Evolutionary conservation across 1,284 basidiomycete genomes (phyloP).

Genomic region (Gymnopus androsaceus): DNA sequence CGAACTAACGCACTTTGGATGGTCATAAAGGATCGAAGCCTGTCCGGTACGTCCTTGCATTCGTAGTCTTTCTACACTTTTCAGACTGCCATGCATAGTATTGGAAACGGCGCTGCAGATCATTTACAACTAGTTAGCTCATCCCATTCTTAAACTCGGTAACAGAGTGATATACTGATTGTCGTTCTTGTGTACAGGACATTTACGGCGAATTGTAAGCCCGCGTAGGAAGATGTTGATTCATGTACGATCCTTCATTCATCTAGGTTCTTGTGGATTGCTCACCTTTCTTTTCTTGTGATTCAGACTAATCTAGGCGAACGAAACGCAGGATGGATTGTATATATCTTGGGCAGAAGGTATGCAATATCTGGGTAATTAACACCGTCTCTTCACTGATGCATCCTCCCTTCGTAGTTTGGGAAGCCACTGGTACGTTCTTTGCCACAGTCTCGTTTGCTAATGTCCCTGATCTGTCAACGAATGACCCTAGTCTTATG

Average conservation of each 20-base stretch:
- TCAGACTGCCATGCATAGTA: slow-evolving; percentile 53
- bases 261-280: too few species aligned
- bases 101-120: slow-evolving; percentile 88
- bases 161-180: slow-evolving; percentile 6
- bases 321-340: slow-evolving; percentile 74
- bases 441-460: slow-evolving; percentile 23
- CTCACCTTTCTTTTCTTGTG: too few species aligned
- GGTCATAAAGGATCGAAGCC: slow-evolving; percentile 85
- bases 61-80: neutral
- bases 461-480: neutral
- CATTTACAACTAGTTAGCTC: slow-evolving; percentile 79
- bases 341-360: slow-evolving; percentile 93
- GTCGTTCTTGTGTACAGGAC: slow-evolving; percentile 52
- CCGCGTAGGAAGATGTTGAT: neutral
- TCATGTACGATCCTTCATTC: neutral
- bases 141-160: neutral
- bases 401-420: slow-evolving; percentile 33
- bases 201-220: slow-evolving; percentile 86
- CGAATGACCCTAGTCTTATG: slow-evolving; percentile 24
- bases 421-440: slow-evolving; percentile 46
- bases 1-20: slow-evolving; percentile 79
- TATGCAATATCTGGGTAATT: slow-evolving; percentile 29
- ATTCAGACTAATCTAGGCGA: neutral
- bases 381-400: neutral
- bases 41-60: slow-evolving; percentile 47